Conservation (phyloP, 371 early-diverging fungal genomes). For the Circinella minor region DNA sequence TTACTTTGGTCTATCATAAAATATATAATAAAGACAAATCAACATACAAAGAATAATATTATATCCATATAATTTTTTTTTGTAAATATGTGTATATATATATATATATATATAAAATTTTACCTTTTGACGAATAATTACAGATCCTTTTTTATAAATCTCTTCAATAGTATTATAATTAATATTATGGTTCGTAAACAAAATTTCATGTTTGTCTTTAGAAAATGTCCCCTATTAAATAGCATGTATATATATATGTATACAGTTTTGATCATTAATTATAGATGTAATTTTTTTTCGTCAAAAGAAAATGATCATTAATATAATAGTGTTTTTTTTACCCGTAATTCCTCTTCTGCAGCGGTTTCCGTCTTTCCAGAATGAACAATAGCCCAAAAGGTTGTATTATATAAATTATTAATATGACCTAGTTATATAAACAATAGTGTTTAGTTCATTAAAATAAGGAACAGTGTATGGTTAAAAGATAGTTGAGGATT, state of each 20-base stretch:
- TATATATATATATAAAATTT: no score
- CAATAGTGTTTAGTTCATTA: no score
- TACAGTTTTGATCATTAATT: no score
- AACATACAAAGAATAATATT: neutral
- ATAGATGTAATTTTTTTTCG: no score
- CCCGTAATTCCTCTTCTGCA: conserved; percentile 70
- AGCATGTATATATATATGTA: no score
- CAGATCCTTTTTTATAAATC: conserved; percentile 88
- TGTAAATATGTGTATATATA: no score
- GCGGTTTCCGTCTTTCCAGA: conserved; percentile 66
- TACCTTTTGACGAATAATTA: conserved; percentile 69
- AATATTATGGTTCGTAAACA: conserved; percentile 81
- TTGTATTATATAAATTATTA: conserved; percentile 92
- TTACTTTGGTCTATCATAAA: conserved; percentile 34
- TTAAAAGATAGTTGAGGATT: no score
- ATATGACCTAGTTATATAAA: conserved; percentile 61
- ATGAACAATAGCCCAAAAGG: conserved; percentile 92
- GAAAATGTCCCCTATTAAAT: conserved; percentile 72
- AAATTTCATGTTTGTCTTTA: conserved; percentile 88
- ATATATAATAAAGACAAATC: no score
- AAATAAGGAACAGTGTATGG: no score
- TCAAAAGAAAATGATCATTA: no score
- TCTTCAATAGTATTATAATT: conserved; percentile 88
- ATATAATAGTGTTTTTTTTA: conserved; percentile 28
- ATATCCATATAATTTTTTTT: no score